Base-by-base conservation (phyloP, 495 filamentous ascomycete species). In the Glonium stellatum region DNA sequence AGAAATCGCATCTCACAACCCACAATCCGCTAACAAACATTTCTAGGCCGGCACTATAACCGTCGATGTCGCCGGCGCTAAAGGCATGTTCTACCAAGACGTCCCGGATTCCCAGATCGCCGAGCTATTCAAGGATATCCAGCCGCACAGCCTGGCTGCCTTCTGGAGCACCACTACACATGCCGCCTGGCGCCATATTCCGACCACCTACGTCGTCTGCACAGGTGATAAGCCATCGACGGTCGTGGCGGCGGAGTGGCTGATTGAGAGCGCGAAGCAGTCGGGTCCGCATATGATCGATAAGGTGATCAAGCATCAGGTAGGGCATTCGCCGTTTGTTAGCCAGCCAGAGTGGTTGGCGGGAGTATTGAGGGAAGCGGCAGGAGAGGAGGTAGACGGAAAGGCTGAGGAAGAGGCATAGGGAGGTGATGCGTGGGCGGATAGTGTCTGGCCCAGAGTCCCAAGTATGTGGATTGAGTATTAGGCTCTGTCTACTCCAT, bases 181-280 rank as follows among this genome's bases (percentile, higher is more conserved):
- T 56, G 61, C 61, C 22, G 61, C 61, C 1, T 64, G 61, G 61
- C 46, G 53, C 27, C 42, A 23, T 19, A 56, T 64, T 56, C 57
- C 56, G 1, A 60, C 61, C 11, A 64, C 57, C 2, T 64, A 56
- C 36, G 51, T 63, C 1, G 41, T 58, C 2, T 48, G 34, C 10
- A 9, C 47, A 39, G 31, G 39, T 12, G 61, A 63, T 58, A 55
- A 36, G 34, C 55, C 55, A 47, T 44, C 22, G 36, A 62, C 60
- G 19, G 42, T 58, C 12, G 36, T 23, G 35, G 60, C 55, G 0
- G 48, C 15, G 19, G 27, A 53, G 54, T 42, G 35, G 31, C 34
- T 63, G 51, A 22, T 63, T 0, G 53, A 59, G 36, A 34, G 9
- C 9, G 90, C 60, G 19, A 55, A 44, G 37, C 55, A 53, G 36